phyloP scores from a whole-genome alignment of 2,329 filamentous ascomycete species.

The Botrytis pseudocinerea region DNA sequence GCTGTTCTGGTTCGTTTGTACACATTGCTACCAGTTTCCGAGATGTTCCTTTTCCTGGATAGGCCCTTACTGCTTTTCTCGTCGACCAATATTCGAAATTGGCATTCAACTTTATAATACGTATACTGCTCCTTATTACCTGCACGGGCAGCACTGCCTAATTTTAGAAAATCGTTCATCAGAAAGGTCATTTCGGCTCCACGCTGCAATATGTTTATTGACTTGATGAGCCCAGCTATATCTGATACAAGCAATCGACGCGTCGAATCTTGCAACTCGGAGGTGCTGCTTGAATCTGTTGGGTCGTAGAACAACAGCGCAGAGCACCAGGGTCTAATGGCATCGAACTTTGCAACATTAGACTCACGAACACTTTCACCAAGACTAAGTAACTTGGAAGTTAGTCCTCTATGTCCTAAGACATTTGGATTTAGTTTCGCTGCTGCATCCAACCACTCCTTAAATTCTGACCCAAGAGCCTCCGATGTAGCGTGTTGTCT shows the following conservation, averaged over 20 bases:
- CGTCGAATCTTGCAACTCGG: background rate
- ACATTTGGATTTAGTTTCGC: background rate
- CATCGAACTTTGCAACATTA: background rate
- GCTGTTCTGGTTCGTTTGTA: slow-evolving; percentile 3
- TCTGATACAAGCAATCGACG: background rate
- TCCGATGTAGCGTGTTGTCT: background rate
- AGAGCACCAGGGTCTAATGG: slow-evolving; percentile 14
- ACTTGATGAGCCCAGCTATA: slow-evolving; percentile 4
- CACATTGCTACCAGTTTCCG: slow-evolving; percentile 1
- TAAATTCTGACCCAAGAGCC: slow-evolving; percentile 7
- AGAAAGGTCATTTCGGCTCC: slow-evolving; percentile 11
- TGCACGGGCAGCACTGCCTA: slow-evolving; percentile 8
- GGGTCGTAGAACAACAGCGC: slow-evolving; percentile 9
- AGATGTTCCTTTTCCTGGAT: slow-evolving; percentile 7
- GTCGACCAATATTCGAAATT: slow-evolving; percentile 12
- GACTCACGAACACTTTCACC: slow-evolving; percentile 7
- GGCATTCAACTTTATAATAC: slow-evolving; percentile 1
- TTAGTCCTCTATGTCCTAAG: background rate
- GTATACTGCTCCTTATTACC: slow-evolving; percentile 14
- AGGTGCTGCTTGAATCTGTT: slow-evolving; percentile 1
- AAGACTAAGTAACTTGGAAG: background rate
- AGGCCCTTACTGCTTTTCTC: slow-evolving; percentile 3
- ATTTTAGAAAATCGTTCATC: slow-evolving; percentile 2
- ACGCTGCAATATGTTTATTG: slow-evolving; percentile 3
- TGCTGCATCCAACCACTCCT: slow-evolving; percentile 1